Percentiles rank a stretch among this genome's conserved stretches.
Evolutionary conservation across 75 land plant genomes (phyloP).

Genomic region (Isoetes taiwanensis): DNA sequence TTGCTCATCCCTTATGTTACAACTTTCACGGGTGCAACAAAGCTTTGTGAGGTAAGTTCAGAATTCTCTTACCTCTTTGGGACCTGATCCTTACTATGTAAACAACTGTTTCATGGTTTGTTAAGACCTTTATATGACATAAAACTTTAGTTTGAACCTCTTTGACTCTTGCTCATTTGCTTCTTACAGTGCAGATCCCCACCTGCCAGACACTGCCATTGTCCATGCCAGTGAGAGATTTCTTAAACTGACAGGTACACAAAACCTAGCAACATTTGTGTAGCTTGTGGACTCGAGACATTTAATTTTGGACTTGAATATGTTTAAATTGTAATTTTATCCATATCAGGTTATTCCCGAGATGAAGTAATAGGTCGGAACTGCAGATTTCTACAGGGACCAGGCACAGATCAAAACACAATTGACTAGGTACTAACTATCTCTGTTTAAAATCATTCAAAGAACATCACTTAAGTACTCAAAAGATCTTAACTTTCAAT

Average conservation of each 20-base stretch:
- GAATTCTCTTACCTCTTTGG: background rate
- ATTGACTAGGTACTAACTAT: constrained; percentile 42
- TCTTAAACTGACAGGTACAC: constrained; percentile 73
- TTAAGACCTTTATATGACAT: too few species aligned
- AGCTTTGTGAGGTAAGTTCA: constrained; percentile 94
- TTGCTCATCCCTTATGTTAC: constrained; percentile 46
- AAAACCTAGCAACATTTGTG: too few species aligned
- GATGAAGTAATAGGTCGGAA: constrained; percentile 65
- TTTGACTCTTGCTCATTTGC: background rate
- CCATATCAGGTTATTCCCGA: constrained; percentile 47
- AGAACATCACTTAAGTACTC: too few species aligned
- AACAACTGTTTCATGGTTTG: background rate
- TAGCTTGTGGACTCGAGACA: background rate
- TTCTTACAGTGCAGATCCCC: constrained; percentile 59
- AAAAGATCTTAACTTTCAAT: too few species aligned
- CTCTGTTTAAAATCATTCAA: too few species aligned
- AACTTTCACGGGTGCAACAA: constrained; percentile 86
- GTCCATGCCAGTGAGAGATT: constrained; percentile 87
- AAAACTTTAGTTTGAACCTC: background rate
- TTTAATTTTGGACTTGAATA: background rate
- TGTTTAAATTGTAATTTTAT: background rate
- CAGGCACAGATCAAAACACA: constrained; percentile 37
- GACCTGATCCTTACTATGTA: too few species aligned
- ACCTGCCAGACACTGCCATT: constrained; percentile 76
- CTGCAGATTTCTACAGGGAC: constrained; percentile 53